Conservation (phyloP, 306 rosid genomes). For the Prunus dulcis region DNA sequence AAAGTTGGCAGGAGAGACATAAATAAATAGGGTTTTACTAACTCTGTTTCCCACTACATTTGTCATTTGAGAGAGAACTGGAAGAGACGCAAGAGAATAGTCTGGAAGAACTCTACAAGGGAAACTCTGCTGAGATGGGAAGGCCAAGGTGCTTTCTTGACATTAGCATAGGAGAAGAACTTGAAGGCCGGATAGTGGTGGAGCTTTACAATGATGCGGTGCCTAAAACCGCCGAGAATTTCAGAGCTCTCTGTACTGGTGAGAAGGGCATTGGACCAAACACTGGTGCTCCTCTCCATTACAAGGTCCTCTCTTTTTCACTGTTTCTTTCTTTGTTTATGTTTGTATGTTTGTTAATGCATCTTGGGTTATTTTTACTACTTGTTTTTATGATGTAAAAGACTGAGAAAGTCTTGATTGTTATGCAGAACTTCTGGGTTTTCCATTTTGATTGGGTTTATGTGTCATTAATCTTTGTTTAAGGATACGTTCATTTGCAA, state of each 20-base stretch:
- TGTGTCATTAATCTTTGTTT: not conserved
- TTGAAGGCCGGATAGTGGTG: constrained; percentile 76
- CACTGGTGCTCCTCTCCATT: constrained; percentile 82
- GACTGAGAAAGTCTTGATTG: not conserved
- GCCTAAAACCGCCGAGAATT: constrained; percentile 78
- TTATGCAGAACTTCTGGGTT: not conserved
- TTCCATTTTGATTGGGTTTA: not conserved
- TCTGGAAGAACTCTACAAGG: not conserved
- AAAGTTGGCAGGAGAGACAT: not conserved
- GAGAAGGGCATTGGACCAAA: constrained; percentile 78
- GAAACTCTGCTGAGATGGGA: constrained; percentile 32
- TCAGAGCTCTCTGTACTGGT: constrained; percentile 91
- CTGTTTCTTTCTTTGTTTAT: not conserved
- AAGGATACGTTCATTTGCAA: not conserved
- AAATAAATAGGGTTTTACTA: constrained; percentile 8
- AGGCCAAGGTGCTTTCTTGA: constrained; percentile 73
- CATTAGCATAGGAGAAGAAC: constrained; percentile 74
- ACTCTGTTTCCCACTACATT: not conserved
- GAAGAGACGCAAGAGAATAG: not conserved
- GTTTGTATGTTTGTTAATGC: not conserved
- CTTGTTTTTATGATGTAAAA: not conserved
- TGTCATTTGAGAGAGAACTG: not conserved
- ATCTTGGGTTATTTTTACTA: constrained; percentile 9
- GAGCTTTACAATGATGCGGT: constrained; percentile 72
- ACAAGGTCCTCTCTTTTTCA: constrained; percentile 48